A percentile compares a stretch with the other conserved stretches of the same genome.
These are phyloP conservation scores for Penicillium parvum DNA, from an alignment of 495 filamentous ascomycete species.

Conservation along the genomic window DNA sequence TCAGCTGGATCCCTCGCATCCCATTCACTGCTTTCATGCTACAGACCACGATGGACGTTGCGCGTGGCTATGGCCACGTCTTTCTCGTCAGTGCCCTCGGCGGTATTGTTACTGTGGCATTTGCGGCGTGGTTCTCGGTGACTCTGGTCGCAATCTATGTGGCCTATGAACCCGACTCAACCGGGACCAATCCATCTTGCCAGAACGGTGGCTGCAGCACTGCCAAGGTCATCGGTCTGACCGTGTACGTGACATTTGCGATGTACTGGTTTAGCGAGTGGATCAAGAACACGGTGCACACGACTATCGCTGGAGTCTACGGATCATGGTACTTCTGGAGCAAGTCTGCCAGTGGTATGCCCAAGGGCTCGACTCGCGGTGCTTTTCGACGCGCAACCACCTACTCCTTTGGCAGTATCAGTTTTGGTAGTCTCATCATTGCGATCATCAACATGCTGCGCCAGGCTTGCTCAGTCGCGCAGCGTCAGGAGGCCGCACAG, in stretches of 20 bases:
- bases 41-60: slow-evolving; percentile 79
- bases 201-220: slow-evolving; percentile 64
- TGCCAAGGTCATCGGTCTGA: slow-evolving; percentile 74
- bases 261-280: slow-evolving; percentile 90
- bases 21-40: slow-evolving; percentile 89
- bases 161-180: slow-evolving; percentile 62
- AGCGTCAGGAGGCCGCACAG: slow-evolving; percentile 55
- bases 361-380: slow-evolving; percentile 69
- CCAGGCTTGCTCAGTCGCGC: slow-evolving; percentile 70
- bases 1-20: slow-evolving; percentile 81
- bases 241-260: slow-evolving; percentile 85
- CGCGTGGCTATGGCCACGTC: slow-evolving; percentile 76
- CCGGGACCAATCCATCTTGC: slow-evolving; percentile 59
- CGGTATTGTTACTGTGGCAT: slow-evolving; percentile 66
- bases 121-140: slow-evolving; percentile 63
- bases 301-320: slow-evolving; percentile 81
- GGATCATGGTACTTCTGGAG: slow-evolving; percentile 88
- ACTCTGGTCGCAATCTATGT: slow-evolving; percentile 66
- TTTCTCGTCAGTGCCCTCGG: slow-evolving; percentile 81
- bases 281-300: slow-evolving; percentile 89
- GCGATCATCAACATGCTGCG: slow-evolving; percentile 82
- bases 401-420: slow-evolving; percentile 89
- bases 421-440: slow-evolving; percentile 76
- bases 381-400: slow-evolving; percentile 70
- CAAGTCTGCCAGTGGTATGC: slow-evolving; percentile 57